Evolutionary conservation across 495 filamentous ascomycete genomes (phyloP), one percentile per base, ranked within the genome.

Genomic region (Daldinia concentrica): DNA sequence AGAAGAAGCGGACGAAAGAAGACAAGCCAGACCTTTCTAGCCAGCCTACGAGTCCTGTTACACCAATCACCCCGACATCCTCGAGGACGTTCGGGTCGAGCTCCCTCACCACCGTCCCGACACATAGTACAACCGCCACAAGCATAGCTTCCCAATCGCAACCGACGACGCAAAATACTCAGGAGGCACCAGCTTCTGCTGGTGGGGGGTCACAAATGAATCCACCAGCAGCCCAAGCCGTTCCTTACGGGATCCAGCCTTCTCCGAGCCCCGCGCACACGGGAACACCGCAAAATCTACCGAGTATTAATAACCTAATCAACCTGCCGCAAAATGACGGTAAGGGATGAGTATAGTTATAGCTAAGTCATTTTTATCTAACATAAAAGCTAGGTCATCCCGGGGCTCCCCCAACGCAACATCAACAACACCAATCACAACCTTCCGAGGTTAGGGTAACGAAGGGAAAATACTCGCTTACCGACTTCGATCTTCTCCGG

Each of bases 1-100:
- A 98, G 87, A 98, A 97, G 90, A 94, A 96, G 86, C 90, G 93
- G 87, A 96, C 95, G 83, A 97, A 93, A 89, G 80, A 89, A 84
- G 75, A 86, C 78, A 82, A 87, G 78, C 74, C 86, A 78, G 76
- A 84, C 84, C 82, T 86, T 77, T 24, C 87, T 84, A 82, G 88
- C 80, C 79, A 89, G 75, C 86, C 86, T 74, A 87, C 85, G 71
- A 90, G 90, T 75, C 86, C 90, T 62, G 82, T 86, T 71, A 87
- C 83, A 29, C 83, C 85, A 22, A 82, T 82, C 50, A 72, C 83
- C 27, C 79, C 77, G 61, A 76, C 76, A 24, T 74, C 72, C 54
- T 64, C 79, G 78, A 83, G 82, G 79, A 77, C 79, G 72, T 81
- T 86, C 79, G 83, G 85, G 74, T 81, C 76, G 57, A 72, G 67